These are phyloP conservation scores for Tricholoma hemisulphureum DNA, from an alignment of 768 basidiomycete species.

Conservation along the genomic window DNA sequence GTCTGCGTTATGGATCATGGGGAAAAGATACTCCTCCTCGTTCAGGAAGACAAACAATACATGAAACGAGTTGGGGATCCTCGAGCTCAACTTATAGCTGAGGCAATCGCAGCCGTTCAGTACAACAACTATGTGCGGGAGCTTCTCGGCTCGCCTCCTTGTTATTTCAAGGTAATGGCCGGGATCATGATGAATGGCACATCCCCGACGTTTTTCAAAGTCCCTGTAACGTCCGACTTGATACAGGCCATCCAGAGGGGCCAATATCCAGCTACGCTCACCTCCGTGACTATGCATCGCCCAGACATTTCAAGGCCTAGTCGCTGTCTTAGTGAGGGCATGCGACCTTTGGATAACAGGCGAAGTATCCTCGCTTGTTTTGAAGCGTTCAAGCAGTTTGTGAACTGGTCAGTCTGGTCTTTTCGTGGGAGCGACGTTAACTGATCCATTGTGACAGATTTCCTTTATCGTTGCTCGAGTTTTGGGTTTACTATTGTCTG, in stretches of 20 bases:
- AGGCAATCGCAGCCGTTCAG: background rate
- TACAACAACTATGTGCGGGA: background rate
- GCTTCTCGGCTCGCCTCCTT: too few species aligned
- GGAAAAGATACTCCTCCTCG: too few species aligned
- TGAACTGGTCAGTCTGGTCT: background rate
- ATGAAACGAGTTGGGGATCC: too few species aligned
- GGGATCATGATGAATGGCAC: too few species aligned
- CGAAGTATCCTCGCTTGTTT: too few species aligned
- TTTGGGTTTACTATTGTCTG: too few species aligned
- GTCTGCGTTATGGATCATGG: too few species aligned
- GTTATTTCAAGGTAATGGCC: too few species aligned
- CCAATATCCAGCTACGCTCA: background rate
- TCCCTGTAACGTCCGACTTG: too few species aligned
- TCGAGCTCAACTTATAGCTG: background rate
- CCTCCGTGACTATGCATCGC: background rate
- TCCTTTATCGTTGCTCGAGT: constrained; percentile 3
- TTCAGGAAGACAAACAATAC: too few species aligned
- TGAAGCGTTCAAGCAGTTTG: background rate
- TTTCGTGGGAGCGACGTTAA: background rate
- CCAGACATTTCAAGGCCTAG: background rate
- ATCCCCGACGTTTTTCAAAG: background rate
- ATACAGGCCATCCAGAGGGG: background rate
- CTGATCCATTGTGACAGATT: constrained; percentile 3
- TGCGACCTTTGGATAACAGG: background rate
- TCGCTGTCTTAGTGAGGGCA: background rate